These are phyloP conservation scores for Penicillium sp. DNA, from an alignment of 2,329 filamentous ascomycete genomes.

Conservation along the genomic window DNA sequence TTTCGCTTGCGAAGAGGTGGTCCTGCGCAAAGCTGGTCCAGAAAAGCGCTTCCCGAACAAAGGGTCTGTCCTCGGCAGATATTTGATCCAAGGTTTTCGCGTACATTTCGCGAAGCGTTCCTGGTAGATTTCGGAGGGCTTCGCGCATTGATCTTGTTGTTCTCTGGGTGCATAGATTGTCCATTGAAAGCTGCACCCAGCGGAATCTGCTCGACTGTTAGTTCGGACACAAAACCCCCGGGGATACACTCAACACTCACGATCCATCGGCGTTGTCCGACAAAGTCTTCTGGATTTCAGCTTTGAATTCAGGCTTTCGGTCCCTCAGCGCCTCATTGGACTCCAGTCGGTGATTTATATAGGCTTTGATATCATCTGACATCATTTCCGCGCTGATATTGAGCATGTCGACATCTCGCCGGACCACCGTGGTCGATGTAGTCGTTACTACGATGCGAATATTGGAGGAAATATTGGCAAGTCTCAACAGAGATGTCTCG, in stretches of 20 bases:
- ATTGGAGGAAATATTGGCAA: slow-evolving; percentile 9
- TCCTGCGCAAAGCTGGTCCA: slow-evolving; percentile 16
- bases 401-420: not conserved
- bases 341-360: slow-evolving; percentile 14
- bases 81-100: slow-evolving; percentile 16
- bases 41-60: slow-evolving; percentile 18
- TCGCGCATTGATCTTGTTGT: slow-evolving; percentile 18
- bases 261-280: slow-evolving; percentile 17
- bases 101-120: slow-evolving; percentile 18
- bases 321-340: slow-evolving; percentile 7
- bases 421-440: slow-evolving; percentile 2
- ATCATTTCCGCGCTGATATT: slow-evolving; percentile 14
- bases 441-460: slow-evolving; percentile 20
- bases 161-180: slow-evolving; percentile 17
- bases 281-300: slow-evolving; percentile 11
- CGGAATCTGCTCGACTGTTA: slow-evolving; percentile 15
- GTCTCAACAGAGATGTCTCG: slow-evolving; percentile 10
- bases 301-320: slow-evolving; percentile 10
- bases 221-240: not conserved
- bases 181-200: slow-evolving; percentile 23
- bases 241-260: slow-evolving; percentile 6
- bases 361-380: slow-evolving; percentile 12
- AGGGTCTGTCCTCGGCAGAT: slow-evolving; percentile 7
- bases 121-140: slow-evolving; percentile 14
- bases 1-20: not conserved